These are phyloP conservation scores for Aspergillus nanangensis DNA, from an alignment of 495 filamentous ascomycete genomes.

Conservation along the genomic window DNA sequence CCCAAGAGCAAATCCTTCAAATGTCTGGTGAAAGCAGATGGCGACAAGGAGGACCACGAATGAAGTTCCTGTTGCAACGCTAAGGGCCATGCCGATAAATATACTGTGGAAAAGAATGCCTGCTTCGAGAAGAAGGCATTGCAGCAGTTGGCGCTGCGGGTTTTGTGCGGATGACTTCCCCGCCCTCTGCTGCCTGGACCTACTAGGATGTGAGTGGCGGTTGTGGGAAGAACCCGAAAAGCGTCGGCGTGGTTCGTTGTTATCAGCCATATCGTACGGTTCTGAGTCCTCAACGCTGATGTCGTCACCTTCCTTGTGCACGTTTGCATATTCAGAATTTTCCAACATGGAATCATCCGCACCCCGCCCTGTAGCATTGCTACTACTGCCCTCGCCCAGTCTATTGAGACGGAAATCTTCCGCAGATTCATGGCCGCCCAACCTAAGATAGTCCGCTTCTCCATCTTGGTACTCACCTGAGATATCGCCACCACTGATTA, in stretches of 20 bases:
- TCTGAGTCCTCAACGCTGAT: constrained; percentile 26
- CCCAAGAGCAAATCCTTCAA: constrained; percentile 74
- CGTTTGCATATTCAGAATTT: not conserved
- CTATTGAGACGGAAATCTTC: constrained; percentile 22
- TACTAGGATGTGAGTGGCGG: constrained; percentile 10
- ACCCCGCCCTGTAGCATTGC: constrained; percentile 4
- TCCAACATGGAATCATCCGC: too few species aligned
- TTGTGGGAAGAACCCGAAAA: constrained; percentile 1
- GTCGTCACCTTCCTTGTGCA: constrained; percentile 26
- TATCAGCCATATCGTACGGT: constrained; percentile 11
- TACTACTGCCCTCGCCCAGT: constrained; percentile 9
- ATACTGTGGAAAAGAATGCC: constrained; percentile 85
- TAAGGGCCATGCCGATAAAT: constrained; percentile 86
- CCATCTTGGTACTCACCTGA: constrained; percentile 14
- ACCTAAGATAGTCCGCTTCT: constrained; percentile 17
- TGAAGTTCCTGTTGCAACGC: constrained; percentile 71
- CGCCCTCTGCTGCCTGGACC: constrained; percentile 12
- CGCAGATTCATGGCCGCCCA: constrained; percentile 14
- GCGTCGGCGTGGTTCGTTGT: constrained; percentile 11
- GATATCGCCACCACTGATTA: constrained; percentile 27
- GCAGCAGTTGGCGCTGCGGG: constrained; percentile 60
- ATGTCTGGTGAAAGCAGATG: constrained; percentile 80
- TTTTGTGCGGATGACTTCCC: constrained; percentile 31
- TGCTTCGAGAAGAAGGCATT: constrained; percentile 76
- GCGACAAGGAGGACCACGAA: constrained; percentile 79